Base-by-base conservation (phyloP, 148 eudicot species). In the Linanthus parryae region DNA sequence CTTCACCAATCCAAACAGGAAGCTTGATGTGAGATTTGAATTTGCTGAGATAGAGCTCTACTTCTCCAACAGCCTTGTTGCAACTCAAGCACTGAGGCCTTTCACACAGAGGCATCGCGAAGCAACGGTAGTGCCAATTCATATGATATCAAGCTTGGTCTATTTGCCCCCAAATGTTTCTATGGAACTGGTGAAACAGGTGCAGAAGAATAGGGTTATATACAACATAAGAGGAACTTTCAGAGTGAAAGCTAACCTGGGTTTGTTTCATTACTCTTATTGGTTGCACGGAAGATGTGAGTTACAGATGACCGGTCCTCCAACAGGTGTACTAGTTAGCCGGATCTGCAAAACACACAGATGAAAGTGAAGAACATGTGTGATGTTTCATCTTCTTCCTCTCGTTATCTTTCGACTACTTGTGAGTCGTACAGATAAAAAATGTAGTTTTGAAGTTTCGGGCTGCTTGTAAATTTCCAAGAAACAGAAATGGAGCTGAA, bases 221-320 rank as follows among this genome's bases (percentile, higher is more conserved):
- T 85, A 83, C 41, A 47, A 66, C 34, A 65, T 90, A 19, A 76
- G 63, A 59, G 97, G 78, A 15, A 71, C 64, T 49, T 90, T 90
- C 41, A 78, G 70, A 68, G 80, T 86, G 24, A 66, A 55, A 37
- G 75, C 76, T 16, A 74, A 51, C 30, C 47, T 79, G 40, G 95
- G 89, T 19, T 1, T 52, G 38, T 57, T 72, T 51, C 83, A 71
- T 29, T 80, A 62, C 60, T 56, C 80, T 10, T 90, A 86, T 56
- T 76, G 81, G 88, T 74, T 83, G 72, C 86, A 74, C 29, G 22
- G 73, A 1, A 68, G 45, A 23, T 85, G 97, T 67, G 78, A 77
- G 50, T 44, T 90, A 42, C 76, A 80, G 80, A 72, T 90, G 83
- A 81, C 84, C 1, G 75, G 88, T 61, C 97, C 97, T 16, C 97